These are phyloP conservation scores for Stenogyne calaminthoides DNA, from an alignment of 305 asterid species.

Conservation along the genomic window DNA sequence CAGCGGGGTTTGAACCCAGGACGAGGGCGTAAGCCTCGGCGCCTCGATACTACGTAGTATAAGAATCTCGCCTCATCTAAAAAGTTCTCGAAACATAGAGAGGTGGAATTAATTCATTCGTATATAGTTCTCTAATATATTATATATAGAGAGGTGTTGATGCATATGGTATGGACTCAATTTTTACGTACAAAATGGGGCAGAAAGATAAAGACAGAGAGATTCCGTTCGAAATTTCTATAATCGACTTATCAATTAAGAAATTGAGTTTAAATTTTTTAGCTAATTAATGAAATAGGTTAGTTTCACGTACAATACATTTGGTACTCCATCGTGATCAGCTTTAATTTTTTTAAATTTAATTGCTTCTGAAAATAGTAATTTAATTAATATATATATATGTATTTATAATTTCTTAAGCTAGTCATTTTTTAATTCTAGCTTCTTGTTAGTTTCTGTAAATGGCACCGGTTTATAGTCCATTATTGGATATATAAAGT, in stretches of 20 bases:
- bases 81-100: no score
- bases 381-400: not conserved
- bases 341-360: not conserved
- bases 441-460: not conserved
- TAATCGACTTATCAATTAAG: not conserved
- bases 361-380: not conserved
- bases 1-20: no score
- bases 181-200: not conserved
- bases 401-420: not conserved
- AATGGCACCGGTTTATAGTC: not conserved
- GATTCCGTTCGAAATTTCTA: not conserved
- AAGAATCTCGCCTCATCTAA: no score
- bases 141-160: not conserved
- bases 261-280: not conserved
- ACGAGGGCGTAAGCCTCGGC: no score
- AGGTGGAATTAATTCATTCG: no score
- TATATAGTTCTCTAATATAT: no score
- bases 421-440: not conserved
- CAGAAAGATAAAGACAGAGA: not conserved
- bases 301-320: not conserved
- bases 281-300: not conserved
- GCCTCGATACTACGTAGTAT: no score
- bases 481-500: conserved; percentile 23
- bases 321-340: not conserved
- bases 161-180: not conserved